Conservation (phyloP, 306 rosid species). For the Vicia villosa region DNA sequence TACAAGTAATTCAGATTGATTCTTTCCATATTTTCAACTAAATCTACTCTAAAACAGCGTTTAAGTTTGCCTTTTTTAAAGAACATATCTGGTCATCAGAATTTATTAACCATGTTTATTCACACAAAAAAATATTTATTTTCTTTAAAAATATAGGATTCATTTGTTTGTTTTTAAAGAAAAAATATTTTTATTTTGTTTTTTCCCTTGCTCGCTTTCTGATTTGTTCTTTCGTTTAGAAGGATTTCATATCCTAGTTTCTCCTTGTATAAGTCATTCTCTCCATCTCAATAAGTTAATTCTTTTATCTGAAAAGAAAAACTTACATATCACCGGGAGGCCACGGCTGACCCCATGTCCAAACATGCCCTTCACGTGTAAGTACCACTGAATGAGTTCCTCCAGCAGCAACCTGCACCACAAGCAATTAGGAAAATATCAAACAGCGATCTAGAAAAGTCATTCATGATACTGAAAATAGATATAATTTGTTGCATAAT, state of each 20-base stretch:
- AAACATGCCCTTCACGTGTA: slow-evolving; percentile 92
- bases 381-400: slow-evolving; percentile 99
- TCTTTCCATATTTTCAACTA: too few species aligned
- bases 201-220: slow-evolving; percentile 7
- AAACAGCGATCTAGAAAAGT: slow-evolving; percentile 15
- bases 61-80: neutral
- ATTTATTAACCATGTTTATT: neutral
- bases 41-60: neutral
- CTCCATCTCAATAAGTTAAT: slow-evolving; percentile 7
- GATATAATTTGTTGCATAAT: slow-evolving; percentile 4
- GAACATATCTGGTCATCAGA: neutral
- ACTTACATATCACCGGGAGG: slow-evolving; percentile 98
- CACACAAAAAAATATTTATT: neutral
- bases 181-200: neutral
- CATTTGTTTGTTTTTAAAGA: too few species aligned
- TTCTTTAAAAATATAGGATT: too few species aligned
- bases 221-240: neutral
- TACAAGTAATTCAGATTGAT: too few species aligned
- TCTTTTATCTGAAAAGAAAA: neutral
- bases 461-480: neutral
- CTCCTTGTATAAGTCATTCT: neutral
- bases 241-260: slow-evolving; percentile 12
- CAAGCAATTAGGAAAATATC: slow-evolving; percentile 24
- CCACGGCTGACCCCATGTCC: slow-evolving; percentile 99
- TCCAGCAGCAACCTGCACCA: slow-evolving; percentile 92